phyloP scores from a whole-genome alignment of 495 filamentous ascomycete genomes.

The Apiosordaria backusii region DNA sequence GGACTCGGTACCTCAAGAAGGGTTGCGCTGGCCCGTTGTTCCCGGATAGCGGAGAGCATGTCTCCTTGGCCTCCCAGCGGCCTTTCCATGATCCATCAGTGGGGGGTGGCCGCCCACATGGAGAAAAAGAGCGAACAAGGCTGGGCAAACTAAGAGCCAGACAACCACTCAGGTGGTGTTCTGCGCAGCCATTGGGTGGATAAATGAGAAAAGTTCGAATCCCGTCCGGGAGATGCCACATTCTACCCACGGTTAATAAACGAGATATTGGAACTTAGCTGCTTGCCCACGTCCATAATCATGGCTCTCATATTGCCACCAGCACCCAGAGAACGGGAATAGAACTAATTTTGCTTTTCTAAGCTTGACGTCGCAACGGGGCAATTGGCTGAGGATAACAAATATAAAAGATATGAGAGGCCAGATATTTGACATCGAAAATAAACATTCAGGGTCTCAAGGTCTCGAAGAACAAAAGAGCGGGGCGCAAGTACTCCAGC shows the following conservation, averaged over 20 bases:
- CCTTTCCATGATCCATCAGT: background rate
- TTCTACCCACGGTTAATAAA: constrained; percentile 23
- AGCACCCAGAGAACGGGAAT: background rate
- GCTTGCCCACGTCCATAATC: background rate
- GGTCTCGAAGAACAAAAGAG: background rate
- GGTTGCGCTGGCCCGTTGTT: constrained; percentile 2
- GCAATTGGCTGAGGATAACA: background rate
- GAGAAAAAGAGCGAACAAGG: background rate
- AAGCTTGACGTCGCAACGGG: background rate
- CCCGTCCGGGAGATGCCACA: constrained; percentile 15
- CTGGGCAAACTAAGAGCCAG: background rate
- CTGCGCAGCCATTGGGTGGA: constrained; percentile 22
- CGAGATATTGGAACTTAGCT: constrained; percentile 18
- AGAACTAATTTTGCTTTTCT: background rate
- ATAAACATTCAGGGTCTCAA: background rate
- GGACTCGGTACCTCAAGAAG: background rate
- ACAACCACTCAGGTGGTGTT: background rate
- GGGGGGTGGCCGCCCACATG: background rate
- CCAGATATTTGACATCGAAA: background rate
- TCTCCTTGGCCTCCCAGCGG: background rate
- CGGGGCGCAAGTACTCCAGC: background rate
- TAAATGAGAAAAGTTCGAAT: constrained; percentile 22
- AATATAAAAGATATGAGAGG: background rate
- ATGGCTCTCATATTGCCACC: constrained; percentile 14
- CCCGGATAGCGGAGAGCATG: constrained; percentile 1